Evolutionary conservation across 2,329 filamentous ascomycete species (phyloP), one percentile per base, ranked within the genome.

Genomic region (Penicillium vulpinum): DNA sequence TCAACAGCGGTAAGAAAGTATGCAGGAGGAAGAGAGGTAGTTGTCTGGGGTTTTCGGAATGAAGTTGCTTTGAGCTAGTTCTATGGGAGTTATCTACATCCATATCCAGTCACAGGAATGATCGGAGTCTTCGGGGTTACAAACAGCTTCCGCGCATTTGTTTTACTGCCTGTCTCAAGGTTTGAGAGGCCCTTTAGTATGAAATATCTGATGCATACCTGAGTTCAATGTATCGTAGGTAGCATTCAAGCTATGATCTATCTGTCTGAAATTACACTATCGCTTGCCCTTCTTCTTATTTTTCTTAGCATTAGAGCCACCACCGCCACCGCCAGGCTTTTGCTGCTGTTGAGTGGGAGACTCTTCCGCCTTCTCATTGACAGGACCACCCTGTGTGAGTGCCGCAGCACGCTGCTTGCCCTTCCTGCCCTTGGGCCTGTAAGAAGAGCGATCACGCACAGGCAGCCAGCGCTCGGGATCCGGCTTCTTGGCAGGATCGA

Each of bases 391-490:
- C 73, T 97, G 94, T 9, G 91, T 97, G 39, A 88, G 79, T 64
- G 91, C 89, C 59, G 83, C 81, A 5, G 86, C 87, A 77, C 88
- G 89, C 82, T 92, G 88, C 82, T 91, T 93, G 54, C 91, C 90
- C 82, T 96, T 96, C 80, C 89, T 92, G 6, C 92, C 92, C 79
- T 94, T 96, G 8, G 92, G 92, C 46, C 89, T 82, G 76, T 96
- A 99, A 39, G 86, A 90, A 66, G 90, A 94, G 56, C 94, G 84
- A 73, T 99, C 94, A 51, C 89, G 87, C 68, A 97, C 80, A 13
- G 94, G 93, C 58, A 99, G 77, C 94, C 94, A 99, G 61, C 94
- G 83, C 76, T 99, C 94, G 0, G 91, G 88, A 73, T 99, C 94
- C 33, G 90, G 84, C 62, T 86, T 87, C 80, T 92, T 95, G 65